Evolutionary conservation across 176 grass and related monocot species (phyloP), one percentile per base, ranked within the genome.

Genomic region (Themeda triandra): DNA sequence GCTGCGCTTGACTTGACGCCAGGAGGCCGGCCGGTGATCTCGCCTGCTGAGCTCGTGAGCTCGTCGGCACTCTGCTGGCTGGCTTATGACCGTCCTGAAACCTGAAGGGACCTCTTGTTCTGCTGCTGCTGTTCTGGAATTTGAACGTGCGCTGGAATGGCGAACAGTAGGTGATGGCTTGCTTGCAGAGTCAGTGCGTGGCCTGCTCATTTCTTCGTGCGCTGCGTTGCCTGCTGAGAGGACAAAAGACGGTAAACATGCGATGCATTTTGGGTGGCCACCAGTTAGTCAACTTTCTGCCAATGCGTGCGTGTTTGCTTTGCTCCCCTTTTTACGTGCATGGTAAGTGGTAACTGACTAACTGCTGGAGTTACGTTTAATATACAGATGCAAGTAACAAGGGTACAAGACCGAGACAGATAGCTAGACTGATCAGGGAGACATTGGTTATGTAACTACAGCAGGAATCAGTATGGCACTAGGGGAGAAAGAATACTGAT

Each of bases 1-100:
- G 40, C 23, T 4, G 56, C 29, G 21, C 31, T 80, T 80, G 76
- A 80, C 84, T 51, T 73, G 45, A 75, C 70, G 5, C 65, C 27
- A 6, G 54, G 54, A 58, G 8, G 54, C 8, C 10, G 58, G 58
- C 58, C 58, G 58, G n/a, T 25, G n/a, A 25, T 25, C 39, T 24
- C 32, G 21, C 3, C 27, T 31, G 46, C 48, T 39, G 33, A 35
- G 33, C 33, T 35, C 33, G 39, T 41, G 29, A 56, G 23, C 48
- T 75, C 60, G 14, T 6, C 44, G 71, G 44, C 44, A 31, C 71
- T 21, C 42, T 40, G 49, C 49, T 56, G 1, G 58, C 58, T 76
- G 51, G 32, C 23, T 10, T 24, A 32, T 77, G 53, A 4, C 49
- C 21, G 12, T 37, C 7, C 73, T 35, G 23, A 59, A 36, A 49